Base-by-base conservation (phyloP, 345 rosid genomes). In the Theobroma cacao region DNA sequence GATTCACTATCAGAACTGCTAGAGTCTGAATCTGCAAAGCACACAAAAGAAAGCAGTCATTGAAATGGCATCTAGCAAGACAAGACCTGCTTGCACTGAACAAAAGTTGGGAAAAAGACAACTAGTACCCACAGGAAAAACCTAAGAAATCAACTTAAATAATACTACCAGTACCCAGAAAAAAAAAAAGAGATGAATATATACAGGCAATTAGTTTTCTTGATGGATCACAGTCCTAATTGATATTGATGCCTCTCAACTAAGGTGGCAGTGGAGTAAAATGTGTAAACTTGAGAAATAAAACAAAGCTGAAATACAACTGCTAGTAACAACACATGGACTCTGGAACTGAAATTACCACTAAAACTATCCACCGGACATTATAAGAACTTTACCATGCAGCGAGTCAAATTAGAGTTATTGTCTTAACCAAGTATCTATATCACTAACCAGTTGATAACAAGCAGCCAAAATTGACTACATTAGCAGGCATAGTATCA, bases 1-100 rank as follows among this genome's bases (percentile, higher is more conserved):
- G 87, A 81, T 77, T 83, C 94, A 84, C 88, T 86, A 56, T 90
- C 93, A 64, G 93, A 87, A 81, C 89, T 80, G 74, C 86, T 83
- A 72, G 90, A 82, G 20, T 87, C 97, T 34, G 94, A 88, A 84
- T 82, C 97, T 89, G 88, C 30, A 76, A 79, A 74, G 68, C 48
- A 13, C 4, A 68, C 73, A 28, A 69, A 60, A 80, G 10, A 30
- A 47, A 62, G 43, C 68, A 60, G 67, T 13, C 50, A 50, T 30
- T 34, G 4, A 53, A 22, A 75, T 36, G 56, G 40, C 24, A 69
- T 28, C 74, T 26, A 56, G 11, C 38, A 69, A 45, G 38, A 69
- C 30, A 47, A 69, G 52, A 43, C 56, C 17, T 18, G 26, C 38
- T 68, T 63, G 61, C 68, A 76, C n/a, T 8, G 36, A 28, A 50